phyloP scores from a whole-genome alignment of 2,329 filamentous ascomycete genomes.

The Colletotrichum tamarilloi region DNA sequence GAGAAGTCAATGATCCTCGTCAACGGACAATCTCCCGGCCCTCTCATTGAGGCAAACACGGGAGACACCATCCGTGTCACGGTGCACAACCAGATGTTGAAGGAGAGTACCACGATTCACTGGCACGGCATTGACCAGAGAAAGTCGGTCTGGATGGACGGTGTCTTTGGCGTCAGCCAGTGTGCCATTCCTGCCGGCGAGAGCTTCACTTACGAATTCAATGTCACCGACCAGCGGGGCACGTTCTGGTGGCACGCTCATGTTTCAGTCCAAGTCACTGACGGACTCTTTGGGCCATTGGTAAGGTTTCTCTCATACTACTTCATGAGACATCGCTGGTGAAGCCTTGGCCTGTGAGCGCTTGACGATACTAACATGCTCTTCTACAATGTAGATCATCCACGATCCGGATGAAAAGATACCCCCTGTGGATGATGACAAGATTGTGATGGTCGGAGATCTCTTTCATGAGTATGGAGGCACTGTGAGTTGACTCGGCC shows the following conservation, averaged over 20 bases:
- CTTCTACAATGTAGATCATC: constrained; percentile 44
- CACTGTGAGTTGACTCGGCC: constrained; percentile 39
- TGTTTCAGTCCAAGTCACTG: constrained; percentile 37
- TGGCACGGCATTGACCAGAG: constrained; percentile 77
- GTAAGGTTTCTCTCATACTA: background rate
- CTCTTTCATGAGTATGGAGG: constrained; percentile 51
- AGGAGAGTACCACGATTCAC: constrained; percentile 66
- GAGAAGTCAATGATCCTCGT: constrained; percentile 66
- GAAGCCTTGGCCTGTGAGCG: background rate
- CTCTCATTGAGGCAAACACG: constrained; percentile 63
- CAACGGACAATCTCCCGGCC: constrained; percentile 75
- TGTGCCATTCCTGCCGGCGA: constrained; percentile 67
- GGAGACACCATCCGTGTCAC: constrained; percentile 55
- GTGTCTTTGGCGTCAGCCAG: constrained; percentile 70
- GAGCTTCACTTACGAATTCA: constrained; percentile 67
- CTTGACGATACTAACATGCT: background rate
- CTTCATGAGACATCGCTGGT: constrained; percentile 1
- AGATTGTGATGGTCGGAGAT: constrained; percentile 52
- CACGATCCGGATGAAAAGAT: constrained; percentile 48
- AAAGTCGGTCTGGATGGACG: constrained; percentile 74
- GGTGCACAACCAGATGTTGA: constrained; percentile 51
- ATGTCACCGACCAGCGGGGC: constrained; percentile 66
- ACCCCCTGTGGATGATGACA: constrained; percentile 45
- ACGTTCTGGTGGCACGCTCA: constrained; percentile 75
- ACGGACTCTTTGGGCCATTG: constrained; percentile 36